phyloP scores from a whole-genome alignment of 1,139 yeast species.

The Blastobotrys persicus region DNA sequence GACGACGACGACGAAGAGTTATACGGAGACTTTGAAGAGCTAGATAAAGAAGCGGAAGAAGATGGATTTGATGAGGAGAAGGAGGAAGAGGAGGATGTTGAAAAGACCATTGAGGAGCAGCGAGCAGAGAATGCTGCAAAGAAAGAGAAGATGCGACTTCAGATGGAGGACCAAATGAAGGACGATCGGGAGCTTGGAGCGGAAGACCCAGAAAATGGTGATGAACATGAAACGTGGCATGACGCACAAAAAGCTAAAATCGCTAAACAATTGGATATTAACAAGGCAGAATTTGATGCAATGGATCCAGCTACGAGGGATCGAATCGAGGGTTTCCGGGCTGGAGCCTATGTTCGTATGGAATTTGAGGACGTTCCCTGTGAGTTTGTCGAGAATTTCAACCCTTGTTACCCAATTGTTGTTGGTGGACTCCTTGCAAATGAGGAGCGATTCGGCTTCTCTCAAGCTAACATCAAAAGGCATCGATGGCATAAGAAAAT shows the following conservation, averaged over 20 bases:
- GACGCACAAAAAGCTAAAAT: constrained; percentile 95
- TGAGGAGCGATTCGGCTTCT: constrained; percentile 88
- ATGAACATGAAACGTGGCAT: constrained; percentile 89
- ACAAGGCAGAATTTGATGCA: constrained; percentile 62
- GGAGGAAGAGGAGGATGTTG: constrained; percentile 53
- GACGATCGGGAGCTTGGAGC: constrained; percentile 71
- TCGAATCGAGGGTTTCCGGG: constrained; percentile 85
- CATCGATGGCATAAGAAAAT: constrained; percentile 99
- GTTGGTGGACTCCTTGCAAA: constrained; percentile 89
- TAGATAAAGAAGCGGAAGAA: constrained; percentile 48
- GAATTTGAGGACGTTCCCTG: constrained; percentile 84
- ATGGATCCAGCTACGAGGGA: constrained; percentile 75
- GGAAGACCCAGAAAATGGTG: constrained; percentile 65
- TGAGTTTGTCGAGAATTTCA: constrained; percentile 84
- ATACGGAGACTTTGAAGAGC: constrained; percentile 40
- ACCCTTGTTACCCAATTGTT: constrained; percentile 80
- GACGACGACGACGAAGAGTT: constrained; percentile 44
- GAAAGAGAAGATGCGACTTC: constrained; percentile 82
- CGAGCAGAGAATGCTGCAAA: constrained; percentile 81
- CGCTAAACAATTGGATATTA: constrained; percentile 93
- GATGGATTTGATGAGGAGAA: constrained; percentile 28
- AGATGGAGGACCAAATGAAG: constrained; percentile 78
- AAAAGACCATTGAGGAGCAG: constrained; percentile 48
- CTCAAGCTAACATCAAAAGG: constrained; percentile 91
- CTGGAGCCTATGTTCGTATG: constrained; percentile 91